These are phyloP conservation scores for Boletus subparvulus DNA, from an alignment of 768 basidiomycete genomes.

Conservation along the genomic window DNA sequence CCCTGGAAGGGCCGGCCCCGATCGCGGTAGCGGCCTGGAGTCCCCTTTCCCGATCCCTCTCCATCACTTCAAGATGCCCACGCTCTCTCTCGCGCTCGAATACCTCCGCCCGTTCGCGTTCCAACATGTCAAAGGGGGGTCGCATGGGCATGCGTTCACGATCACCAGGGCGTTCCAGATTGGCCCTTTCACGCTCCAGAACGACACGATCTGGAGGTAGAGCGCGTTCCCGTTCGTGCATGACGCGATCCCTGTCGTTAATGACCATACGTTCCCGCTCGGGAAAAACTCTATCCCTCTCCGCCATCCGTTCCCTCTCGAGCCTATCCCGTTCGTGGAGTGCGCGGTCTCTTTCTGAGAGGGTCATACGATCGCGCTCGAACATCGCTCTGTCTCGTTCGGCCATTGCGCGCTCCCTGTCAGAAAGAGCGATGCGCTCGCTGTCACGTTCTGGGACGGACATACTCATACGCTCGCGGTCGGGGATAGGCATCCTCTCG, in stretches of 20 bases:
- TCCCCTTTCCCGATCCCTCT: constrained; percentile 32
- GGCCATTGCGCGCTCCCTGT: constrained; percentile 24
- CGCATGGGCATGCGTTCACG: constrained; percentile 26
- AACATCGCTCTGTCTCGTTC: constrained; percentile 23
- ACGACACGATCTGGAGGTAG: constrained; percentile 16
- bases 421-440: constrained; percentile 16
- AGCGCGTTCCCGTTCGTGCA: constrained; percentile 25
- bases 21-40: constrained; percentile 14
- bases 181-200: constrained; percentile 24
- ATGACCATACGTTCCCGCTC: constrained; percentile 28
- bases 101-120: constrained; percentile 28
- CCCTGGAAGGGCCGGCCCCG: constrained; percentile 14
- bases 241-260: constrained; percentile 24
- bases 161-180: constrained; percentile 24
- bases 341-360: constrained; percentile 23
- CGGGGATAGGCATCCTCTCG: constrained; percentile 21
- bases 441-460: constrained; percentile 23
- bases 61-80: constrained; percentile 28
- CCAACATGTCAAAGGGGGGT: constrained; percentile 18
- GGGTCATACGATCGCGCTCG: constrained; percentile 25
- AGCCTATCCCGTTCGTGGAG: constrained; percentile 22
- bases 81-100: constrained; percentile 37
- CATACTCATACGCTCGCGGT: constrained; percentile 24
- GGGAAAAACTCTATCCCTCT: constrained; percentile 20
- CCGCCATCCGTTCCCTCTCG: constrained; percentile 23